phyloP scores from a whole-genome alignment of 768 basidiomycete genomes.

The Rubroboletus satanas region DNA sequence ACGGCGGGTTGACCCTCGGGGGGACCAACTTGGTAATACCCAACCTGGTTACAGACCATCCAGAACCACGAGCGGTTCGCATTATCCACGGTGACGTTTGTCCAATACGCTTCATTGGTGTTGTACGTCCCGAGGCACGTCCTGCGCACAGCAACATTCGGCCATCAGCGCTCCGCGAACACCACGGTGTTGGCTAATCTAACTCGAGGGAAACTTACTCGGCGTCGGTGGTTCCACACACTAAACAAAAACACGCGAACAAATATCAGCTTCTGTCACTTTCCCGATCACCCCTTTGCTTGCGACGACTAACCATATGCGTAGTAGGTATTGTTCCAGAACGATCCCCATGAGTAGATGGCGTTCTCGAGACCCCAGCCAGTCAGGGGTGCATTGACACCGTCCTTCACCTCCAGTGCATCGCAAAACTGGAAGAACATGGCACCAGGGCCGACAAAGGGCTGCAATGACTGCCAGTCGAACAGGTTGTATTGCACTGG shows the following conservation, averaged over 20 bases:
- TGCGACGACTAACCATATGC: slow-evolving; percentile 36
- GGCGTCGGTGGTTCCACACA: slow-evolving; percentile 45
- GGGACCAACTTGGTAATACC: slow-evolving; percentile 43
- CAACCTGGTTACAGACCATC: slow-evolving; percentile 73
- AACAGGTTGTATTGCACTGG: slow-evolving; percentile 49
- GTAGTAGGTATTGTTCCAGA: slow-evolving; percentile 51
- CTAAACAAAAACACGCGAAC: slow-evolving; percentile 29
- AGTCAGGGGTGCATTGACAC: slow-evolving; percentile 37
- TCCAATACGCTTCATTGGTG: slow-evolving; percentile 41
- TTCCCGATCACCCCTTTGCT: neutral
- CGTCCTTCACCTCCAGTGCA: slow-evolving; percentile 38
- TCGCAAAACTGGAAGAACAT: slow-evolving; percentile 40
- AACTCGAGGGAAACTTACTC: slow-evolving; percentile 40
- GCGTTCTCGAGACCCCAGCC: slow-evolving; percentile 67
- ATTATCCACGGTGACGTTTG: slow-evolving; percentile 55
- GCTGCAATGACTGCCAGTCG: slow-evolving; percentile 67
- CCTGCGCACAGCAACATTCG: slow-evolving; percentile 30
- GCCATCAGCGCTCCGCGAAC: slow-evolving; percentile 27
- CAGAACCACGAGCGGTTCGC: slow-evolving; percentile 62
- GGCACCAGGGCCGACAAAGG: slow-evolving; percentile 40
- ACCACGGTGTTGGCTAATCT: neutral
- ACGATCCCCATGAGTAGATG: slow-evolving; percentile 55
- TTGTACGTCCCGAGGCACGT: slow-evolving; percentile 43
- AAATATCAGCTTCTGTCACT: neutral
- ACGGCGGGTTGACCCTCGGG: slow-evolving; percentile 34